phyloP scores from a whole-genome alignment of 2,329 filamentous ascomycete genomes.

The Fusarium dlaminii region DNA sequence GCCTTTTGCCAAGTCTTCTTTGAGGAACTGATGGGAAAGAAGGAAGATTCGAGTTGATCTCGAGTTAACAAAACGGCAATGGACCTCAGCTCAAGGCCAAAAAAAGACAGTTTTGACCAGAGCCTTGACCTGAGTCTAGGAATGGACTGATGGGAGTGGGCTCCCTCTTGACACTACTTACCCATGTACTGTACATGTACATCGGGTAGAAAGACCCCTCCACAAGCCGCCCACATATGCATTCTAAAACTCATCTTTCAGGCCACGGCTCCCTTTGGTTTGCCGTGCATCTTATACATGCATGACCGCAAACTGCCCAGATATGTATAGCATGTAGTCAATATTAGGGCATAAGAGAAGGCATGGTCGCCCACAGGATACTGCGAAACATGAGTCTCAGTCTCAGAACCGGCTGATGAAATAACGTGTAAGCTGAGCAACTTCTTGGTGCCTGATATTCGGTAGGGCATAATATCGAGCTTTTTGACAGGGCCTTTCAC shows the following conservation, averaged over 20 bases:
- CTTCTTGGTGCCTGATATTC: conserved; percentile 28
- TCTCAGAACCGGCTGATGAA: conserved; percentile 14
- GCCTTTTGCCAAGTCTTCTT: neutral
- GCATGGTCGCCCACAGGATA: neutral
- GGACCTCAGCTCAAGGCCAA: neutral
- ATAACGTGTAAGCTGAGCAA: conserved; percentile 4
- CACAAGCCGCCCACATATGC: conserved; percentile 24
- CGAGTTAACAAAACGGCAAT: neutral
- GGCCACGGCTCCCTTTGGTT: conserved; percentile 20
- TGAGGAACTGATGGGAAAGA: neutral
- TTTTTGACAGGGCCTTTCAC: conserved; percentile 22
- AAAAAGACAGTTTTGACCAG: neutral
- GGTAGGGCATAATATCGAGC: conserved; percentile 30
- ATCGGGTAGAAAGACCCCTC: conserved; percentile 26
- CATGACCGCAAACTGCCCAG: conserved; percentile 3
- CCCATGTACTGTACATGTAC: conserved; percentile 7
- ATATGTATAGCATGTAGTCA: neutral
- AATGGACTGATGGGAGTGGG: conserved; percentile 27
- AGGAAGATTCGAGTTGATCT: neutral
- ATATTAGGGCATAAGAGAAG: conserved; percentile 6
- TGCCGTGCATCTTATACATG: conserved; percentile 5
- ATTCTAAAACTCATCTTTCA: conserved; percentile 38
- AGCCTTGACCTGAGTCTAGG: conserved; percentile 24
- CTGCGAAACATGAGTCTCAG: conserved; percentile 33
- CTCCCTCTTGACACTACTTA: conserved; percentile 24